Percentiles rank a stretch among this genome's conserved stretches.
phyloP scores from a whole-genome alignment of 768 basidiomycete genomes.

The Lactarius trivialis region DNA sequence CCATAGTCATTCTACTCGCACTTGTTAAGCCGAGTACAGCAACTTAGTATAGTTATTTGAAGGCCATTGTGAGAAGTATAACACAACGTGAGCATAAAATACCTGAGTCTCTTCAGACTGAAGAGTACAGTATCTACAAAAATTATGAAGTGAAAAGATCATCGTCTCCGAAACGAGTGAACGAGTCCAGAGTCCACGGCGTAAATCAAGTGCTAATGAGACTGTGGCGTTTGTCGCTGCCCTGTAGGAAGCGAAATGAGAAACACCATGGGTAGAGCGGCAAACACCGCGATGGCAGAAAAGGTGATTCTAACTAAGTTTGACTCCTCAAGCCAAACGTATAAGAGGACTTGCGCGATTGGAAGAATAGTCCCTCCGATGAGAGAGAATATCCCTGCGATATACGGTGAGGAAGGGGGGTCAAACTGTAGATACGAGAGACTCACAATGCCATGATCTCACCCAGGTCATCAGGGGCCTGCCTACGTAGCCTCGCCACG shows the following conservation, averaged over 20 bases:
- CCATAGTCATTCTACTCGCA: too few species aligned
- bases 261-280: conserved; percentile 4
- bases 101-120: too few species aligned
- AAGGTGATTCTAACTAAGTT: conserved; percentile 6
- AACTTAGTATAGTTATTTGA: too few species aligned
- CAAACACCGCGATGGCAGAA: conserved; percentile 3
- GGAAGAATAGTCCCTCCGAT: background rate
- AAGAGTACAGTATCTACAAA: too few species aligned
- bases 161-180: too few species aligned
- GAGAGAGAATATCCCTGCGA: conserved; percentile 12
- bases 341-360: conserved; percentile 6
- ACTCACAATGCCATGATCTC: conserved; percentile 20
- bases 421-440: too few species aligned
- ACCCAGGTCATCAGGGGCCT: conserved; percentile 10
- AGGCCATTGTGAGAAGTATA: too few species aligned
- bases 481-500: conserved; percentile 6
- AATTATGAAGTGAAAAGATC: too few species aligned
- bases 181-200: too few species aligned
- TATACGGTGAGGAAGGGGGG: background rate
- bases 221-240: too few species aligned
- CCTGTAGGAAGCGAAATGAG: background rate
- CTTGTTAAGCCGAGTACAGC: too few species aligned
- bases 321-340: conserved; percentile 16
- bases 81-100: too few species aligned
- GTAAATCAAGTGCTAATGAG: background rate